Conservation (phyloP, 139 green algal genomes). For the Micractinium sp. region DNA sequence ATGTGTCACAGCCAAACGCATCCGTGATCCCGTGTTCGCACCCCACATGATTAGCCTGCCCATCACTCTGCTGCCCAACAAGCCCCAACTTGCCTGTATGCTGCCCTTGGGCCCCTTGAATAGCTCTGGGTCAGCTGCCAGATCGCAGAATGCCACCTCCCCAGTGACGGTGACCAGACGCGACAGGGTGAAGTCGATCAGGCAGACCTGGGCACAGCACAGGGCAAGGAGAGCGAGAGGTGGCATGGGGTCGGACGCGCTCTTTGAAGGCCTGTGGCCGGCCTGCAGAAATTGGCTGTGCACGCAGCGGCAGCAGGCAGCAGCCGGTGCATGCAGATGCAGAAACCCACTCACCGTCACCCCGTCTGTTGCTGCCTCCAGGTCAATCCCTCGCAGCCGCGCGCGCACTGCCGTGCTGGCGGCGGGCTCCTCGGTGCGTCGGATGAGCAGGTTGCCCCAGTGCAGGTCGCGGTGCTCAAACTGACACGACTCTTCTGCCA, state of each 20-base stretch:
- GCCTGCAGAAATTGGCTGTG: neutral
- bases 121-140: constrained; percentile 82
- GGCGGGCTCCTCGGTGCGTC: neutral
- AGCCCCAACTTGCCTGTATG: constrained; percentile 65
- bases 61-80: neutral
- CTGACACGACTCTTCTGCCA: constrained; percentile 84
- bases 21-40: no score
- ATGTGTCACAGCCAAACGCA: no score
- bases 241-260: neutral
- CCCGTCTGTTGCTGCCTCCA: neutral
- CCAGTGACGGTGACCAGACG: constrained; percentile 57
- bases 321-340: neutral
- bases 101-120: constrained; percentile 88
- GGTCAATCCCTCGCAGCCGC: constrained; percentile 36
- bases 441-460: constrained; percentile 87
- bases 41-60: neutral
- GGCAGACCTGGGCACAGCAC: constrained; percentile 38
- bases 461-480: constrained; percentile 99
- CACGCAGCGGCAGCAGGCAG: neutral
- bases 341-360: neutral
- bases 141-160: constrained; percentile 77
- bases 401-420: neutral
- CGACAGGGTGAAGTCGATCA: constrained; percentile 95
- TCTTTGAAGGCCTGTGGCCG: neutral
- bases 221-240: neutral